A percentile compares a stretch with the other conserved stretches of the same genome.
phyloP scores from a whole-genome alignment of 495 filamentous ascomycete genomes.

The Neurospora sp. region DNA sequence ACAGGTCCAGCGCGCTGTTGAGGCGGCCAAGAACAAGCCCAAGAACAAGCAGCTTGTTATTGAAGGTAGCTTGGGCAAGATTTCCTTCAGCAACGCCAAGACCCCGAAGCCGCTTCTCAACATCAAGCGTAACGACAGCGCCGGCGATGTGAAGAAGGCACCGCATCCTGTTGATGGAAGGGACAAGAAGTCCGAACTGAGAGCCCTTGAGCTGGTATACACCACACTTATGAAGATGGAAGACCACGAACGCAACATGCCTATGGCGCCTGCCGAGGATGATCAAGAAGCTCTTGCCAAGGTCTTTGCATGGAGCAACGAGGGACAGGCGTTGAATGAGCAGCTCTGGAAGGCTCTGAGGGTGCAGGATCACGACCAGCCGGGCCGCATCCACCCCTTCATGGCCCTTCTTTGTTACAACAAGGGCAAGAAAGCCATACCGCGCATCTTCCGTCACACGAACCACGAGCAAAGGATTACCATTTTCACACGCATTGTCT shows the following conservation, averaged over 20 bases:
- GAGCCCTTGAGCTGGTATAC: conserved; percentile 81
- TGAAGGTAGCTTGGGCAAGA: conserved; percentile 96
- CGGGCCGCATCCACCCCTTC: conserved; percentile 76
- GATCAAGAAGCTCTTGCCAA: conserved; percentile 53
- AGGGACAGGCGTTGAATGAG: conserved; percentile 61
- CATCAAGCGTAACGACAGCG: conserved; percentile 78
- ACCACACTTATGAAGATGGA: conserved; percentile 83
- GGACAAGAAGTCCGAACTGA: conserved; percentile 73
- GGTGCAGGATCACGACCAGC: conserved; percentile 80
- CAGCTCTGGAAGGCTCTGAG: conserved; percentile 77
- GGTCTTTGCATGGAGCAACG: conserved; percentile 63
- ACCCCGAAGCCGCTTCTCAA: conserved; percentile 90
- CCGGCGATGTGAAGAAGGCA: conserved; percentile 41
- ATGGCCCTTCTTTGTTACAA: conserved; percentile 89
- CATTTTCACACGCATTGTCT: conserved; percentile 86
- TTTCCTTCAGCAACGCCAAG: conserved; percentile 97
- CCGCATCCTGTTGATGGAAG: conserved; percentile 37
- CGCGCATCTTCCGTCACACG: conserved; percentile 88
- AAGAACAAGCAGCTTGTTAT: conserved; percentile 98
- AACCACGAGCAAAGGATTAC: conserved; percentile 86
- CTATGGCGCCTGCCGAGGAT: conserved; percentile 52
- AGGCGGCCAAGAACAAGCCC: conserved; percentile 90
- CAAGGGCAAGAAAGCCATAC: conserved; percentile 94
- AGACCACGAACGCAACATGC: conserved; percentile 85
- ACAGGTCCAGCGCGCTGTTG: conserved; percentile 92